Evolutionary conservation across 768 basidiomycete genomes (phyloP).

Genomic region (Trichaptum fuscoviolaceum): DNA sequence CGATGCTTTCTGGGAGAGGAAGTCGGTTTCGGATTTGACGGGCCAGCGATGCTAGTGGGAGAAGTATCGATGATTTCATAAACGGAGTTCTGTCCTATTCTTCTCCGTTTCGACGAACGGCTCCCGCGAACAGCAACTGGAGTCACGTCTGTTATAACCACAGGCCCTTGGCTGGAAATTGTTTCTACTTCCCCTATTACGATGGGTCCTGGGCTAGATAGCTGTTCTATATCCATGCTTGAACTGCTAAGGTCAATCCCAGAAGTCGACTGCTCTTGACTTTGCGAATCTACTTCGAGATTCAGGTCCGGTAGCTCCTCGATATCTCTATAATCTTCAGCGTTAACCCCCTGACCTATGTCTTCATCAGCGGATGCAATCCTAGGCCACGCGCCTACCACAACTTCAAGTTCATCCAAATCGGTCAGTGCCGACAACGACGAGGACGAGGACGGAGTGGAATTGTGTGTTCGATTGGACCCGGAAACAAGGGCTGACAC

Average conservation of each 20-base stretch:
- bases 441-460: neutral
- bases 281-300: neutral
- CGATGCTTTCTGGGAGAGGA: neutral
- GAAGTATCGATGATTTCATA: neutral
- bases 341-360: neutral
- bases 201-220: neutral
- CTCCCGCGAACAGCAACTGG: neutral
- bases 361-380: neutral
- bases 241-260: neutral
- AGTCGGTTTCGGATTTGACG: neutral
- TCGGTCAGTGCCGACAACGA: neutral
- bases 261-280: neutral
- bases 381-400: no score
- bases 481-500: neutral
- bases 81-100: neutral
- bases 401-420: neutral
- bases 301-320: neutral
- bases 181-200: neutral
- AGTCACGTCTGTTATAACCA: neutral
- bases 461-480: neutral
- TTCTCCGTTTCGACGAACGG: neutral
- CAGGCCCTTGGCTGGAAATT: neutral
- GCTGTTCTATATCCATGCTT: neutral
- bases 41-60: neutral
- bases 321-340: neutral